These are phyloP conservation scores for Lentinus tigrinus DNA, from an alignment of 768 basidiomycete genomes.

Conservation along the genomic window DNA sequence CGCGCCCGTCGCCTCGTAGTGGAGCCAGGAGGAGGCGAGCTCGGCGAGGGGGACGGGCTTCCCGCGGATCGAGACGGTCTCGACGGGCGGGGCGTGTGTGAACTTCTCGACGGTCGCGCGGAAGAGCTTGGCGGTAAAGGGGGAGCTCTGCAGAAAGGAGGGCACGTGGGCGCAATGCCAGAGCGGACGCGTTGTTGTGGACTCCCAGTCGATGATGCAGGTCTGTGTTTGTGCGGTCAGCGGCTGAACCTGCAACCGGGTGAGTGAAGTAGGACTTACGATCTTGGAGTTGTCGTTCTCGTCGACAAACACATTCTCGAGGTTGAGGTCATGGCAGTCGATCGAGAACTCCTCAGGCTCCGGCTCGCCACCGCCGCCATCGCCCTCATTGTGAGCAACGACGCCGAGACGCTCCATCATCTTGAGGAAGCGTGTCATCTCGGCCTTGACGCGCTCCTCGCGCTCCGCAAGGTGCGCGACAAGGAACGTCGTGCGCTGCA, in stretches of 20 bases:
- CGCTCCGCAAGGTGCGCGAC: constrained; percentile 66
- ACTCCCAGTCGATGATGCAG: constrained; percentile 89
- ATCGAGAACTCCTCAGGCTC: constrained; percentile 69
- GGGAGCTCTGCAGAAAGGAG: constrained; percentile 74
- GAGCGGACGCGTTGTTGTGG: constrained; percentile 82
- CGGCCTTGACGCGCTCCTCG: constrained; percentile 60
- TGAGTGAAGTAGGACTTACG: constrained; percentile 42
- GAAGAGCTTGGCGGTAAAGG: constrained; percentile 72
- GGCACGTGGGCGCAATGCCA: constrained; percentile 86
- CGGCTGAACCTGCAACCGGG: constrained; percentile 8
- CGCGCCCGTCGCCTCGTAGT: constrained; percentile 64
- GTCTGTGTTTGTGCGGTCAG: constrained; percentile 45
- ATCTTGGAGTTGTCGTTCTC: constrained; percentile 63
- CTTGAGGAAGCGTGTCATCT: constrained; percentile 70
- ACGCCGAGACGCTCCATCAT: constrained; percentile 61
- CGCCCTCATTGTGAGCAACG: constrained; percentile 26
- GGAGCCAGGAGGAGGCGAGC: constrained; percentile 69
- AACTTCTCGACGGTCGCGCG: constrained; percentile 60
- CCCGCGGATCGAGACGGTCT: constrained; percentile 19
- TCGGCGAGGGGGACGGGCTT: constrained; percentile 35
- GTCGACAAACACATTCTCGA: constrained; percentile 86
- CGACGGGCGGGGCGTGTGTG: constrained; percentile 25
- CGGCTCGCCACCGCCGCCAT: constrained; percentile 26
- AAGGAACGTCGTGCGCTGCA: constrained; percentile 78
- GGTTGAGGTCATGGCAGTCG: constrained; percentile 82